phyloP scores from a whole-genome alignment of 495 filamentous ascomycete genomes.

The Aspergillus conjunctus region DNA sequence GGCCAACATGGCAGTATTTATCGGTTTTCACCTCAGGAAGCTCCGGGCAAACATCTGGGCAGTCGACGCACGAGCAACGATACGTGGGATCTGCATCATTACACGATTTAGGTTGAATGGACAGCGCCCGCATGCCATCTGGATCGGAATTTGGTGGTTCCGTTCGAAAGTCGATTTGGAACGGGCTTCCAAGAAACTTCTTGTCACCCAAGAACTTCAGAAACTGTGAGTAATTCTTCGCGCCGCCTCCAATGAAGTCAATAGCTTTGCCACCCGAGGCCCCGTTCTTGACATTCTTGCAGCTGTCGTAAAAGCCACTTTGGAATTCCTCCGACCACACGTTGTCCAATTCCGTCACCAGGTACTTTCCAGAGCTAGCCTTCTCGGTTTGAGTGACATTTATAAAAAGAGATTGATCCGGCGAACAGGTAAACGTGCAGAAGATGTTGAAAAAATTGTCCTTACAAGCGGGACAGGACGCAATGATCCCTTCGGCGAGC shows the following conservation, averaged over 20 bases:
- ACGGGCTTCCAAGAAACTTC: slow-evolving; percentile 85
- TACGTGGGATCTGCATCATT: slow-evolving; percentile 83
- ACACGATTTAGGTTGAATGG: slow-evolving; percentile 75
- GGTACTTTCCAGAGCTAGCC: slow-evolving; percentile 63
- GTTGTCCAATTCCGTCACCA: slow-evolving; percentile 88
- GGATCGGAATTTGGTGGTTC: slow-evolving; percentile 55
- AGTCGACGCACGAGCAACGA: slow-evolving; percentile 92
- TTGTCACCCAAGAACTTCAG: slow-evolving; percentile 91
- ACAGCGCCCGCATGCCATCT: slow-evolving; percentile 62
- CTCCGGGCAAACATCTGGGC: slow-evolving; percentile 78
- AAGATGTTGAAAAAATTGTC: slow-evolving; percentile 98
- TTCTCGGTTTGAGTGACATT: slow-evolving; percentile 81
- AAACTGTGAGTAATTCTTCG: slow-evolving; percentile 83
- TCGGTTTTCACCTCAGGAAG: slow-evolving; percentile 69
- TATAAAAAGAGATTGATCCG: slow-evolving; percentile 91
- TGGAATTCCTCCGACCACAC: slow-evolving; percentile 86
- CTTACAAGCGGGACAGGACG: slow-evolving; percentile 92
- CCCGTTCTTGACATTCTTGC: slow-evolving; percentile 98
- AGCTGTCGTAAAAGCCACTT: slow-evolving; percentile 89
- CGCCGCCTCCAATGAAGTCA: slow-evolving; percentile 91
- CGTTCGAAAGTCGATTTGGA: slow-evolving; percentile 91
- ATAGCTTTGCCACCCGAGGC: slow-evolving; percentile 90
- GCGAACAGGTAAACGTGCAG: slow-evolving; percentile 96
- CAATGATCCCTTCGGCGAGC: slow-evolving; percentile 84
- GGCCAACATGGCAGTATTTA: slow-evolving; percentile 77